phyloP scores from a whole-genome alignment of 139 green algal species.

The Micractinium conductrix region DNA sequence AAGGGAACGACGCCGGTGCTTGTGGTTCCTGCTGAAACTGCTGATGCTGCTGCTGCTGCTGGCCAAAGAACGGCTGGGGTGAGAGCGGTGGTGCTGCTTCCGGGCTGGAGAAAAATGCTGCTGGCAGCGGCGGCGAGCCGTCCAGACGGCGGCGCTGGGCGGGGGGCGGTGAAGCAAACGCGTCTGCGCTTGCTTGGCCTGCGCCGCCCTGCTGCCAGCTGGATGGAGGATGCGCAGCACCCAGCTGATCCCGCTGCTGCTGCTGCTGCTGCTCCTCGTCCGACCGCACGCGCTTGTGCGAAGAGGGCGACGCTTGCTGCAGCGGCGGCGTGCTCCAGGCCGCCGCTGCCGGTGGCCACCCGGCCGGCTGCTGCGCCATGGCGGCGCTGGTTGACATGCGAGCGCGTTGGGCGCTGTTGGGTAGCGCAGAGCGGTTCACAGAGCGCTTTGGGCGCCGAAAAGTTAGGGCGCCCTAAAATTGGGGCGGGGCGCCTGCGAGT shows the following conservation, averaged over 20 bases:
- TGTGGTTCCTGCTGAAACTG: background rate
- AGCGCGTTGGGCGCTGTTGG: too few relatives aligned
- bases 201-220: too few relatives aligned
- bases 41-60: background rate
- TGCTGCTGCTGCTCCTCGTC: background rate
- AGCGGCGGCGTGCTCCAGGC: background rate
- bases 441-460: too few relatives aligned
- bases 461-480: too few relatives aligned
- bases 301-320: background rate
- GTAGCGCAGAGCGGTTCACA: too few relatives aligned
- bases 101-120: too few relatives aligned
- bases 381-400: background rate
- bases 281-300: slow-evolving; percentile 10
- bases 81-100: background rate
- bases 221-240: too few relatives aligned
- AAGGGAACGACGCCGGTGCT: background rate
- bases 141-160: background rate
- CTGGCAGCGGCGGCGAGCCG: background rate
- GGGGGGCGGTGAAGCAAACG: background rate
- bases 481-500: too few relatives aligned
- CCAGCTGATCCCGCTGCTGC: background rate
- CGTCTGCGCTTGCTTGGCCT: too few relatives aligned
- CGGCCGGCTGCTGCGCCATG: background rate
- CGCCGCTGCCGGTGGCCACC: background rate
- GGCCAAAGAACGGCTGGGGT: background rate